These are phyloP conservation scores for Coniferiporia weirii DNA, from an alignment of 1,284 basidiomycete genomes.

Conservation along the genomic window DNA sequence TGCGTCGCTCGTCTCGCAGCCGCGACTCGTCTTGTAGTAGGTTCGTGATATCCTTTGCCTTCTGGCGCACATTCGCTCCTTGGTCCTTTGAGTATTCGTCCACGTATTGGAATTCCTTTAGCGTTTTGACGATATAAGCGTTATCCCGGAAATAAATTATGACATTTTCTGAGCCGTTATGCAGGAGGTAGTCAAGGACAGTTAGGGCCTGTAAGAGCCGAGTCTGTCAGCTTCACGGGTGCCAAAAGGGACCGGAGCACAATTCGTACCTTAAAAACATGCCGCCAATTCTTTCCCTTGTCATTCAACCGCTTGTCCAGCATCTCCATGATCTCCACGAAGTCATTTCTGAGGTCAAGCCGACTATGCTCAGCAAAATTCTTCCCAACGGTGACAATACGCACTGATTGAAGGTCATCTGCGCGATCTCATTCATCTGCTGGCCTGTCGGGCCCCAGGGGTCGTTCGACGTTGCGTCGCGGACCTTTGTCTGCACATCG, in stretches of 20 bases:
- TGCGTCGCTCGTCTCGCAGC: conserved; percentile 80
- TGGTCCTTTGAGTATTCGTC: conserved; percentile 97
- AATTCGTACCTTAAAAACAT: conserved; percentile 89
- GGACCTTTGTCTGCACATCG: conserved; percentile 90
- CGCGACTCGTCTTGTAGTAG: conserved; percentile 87
- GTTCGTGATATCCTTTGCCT: conserved; percentile 98
- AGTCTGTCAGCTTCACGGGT: conserved; percentile 5
- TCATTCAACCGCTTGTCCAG: conserved; percentile 98
- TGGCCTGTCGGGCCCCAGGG: conserved; percentile 98
- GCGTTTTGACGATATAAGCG: conserved; percentile 96
- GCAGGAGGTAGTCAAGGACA: conserved; percentile 93
- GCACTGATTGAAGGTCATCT: conserved; percentile 96
- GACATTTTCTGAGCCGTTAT: conserved; percentile 96
- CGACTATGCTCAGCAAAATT: not conserved
- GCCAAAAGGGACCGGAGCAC: not conserved
- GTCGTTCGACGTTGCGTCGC: conserved; percentile 99
- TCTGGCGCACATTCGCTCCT: conserved; percentile 97
- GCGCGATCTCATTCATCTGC: conserved; percentile 99
- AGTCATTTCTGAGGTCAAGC: conserved; percentile 70
- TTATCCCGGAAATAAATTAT: conserved; percentile 99
- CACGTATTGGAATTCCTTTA: conserved; percentile 97
- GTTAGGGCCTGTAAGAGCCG: conserved; percentile 71
- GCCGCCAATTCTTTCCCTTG: conserved; percentile 99
- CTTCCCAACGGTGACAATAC: conserved; percentile 28
- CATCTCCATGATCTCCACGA: conserved; percentile 99